Conservation (phyloP, 2,329 filamentous ascomycete species). For the Cladosporium sp. region DNA sequence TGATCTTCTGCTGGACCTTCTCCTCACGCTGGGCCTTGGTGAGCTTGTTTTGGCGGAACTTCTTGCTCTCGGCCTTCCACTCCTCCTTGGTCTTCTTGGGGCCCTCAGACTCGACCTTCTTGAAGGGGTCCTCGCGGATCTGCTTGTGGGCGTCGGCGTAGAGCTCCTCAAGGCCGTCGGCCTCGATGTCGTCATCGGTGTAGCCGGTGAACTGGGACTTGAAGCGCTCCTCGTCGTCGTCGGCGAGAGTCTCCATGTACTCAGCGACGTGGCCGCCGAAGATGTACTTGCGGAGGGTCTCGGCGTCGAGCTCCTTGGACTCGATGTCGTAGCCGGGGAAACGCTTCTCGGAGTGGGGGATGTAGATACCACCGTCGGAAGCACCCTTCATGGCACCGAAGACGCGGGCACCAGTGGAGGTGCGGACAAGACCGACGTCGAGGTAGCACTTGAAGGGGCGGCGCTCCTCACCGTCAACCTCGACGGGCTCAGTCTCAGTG, state of each 20-base stretch:
- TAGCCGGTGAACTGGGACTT: slow-evolving; percentile 98
- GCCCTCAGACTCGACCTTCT: slow-evolving; percentile 72
- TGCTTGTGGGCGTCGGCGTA: slow-evolving; percentile 92
- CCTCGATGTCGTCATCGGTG: slow-evolving; percentile 94
- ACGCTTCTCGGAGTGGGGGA: slow-evolving; percentile 98
- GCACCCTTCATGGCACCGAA: slow-evolving; percentile 99
- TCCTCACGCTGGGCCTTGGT: slow-evolving; percentile 78
- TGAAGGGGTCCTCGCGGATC: slow-evolving; percentile 97
- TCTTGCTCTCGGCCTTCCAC: slow-evolving; percentile 69
- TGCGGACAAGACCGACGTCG: slow-evolving; percentile 94
- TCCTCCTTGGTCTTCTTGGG: slow-evolving; percentile 96
- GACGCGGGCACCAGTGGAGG: slow-evolving; percentile 96
- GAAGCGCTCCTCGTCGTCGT: slow-evolving; percentile 99
- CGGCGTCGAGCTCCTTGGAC: slow-evolving; percentile 94
- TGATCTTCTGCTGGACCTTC: slow-evolving; percentile 87
- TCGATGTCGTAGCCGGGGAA: slow-evolving; percentile 99
- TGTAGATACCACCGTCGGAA: slow-evolving; percentile 92
- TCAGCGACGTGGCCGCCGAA: slow-evolving; percentile 96
- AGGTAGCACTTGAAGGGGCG: slow-evolving; percentile 99
- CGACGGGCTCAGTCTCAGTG: slow-evolving; percentile 88
- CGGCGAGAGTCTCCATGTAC: slow-evolving; percentile 99
- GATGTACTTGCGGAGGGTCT: slow-evolving; percentile 99
- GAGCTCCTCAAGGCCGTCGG: slow-evolving; percentile 93
- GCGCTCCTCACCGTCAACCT: slow-evolving; percentile 81
- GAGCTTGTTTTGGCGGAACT: slow-evolving; percentile 76